Percentiles rank a stretch among this genome's conserved stretches.
Conservation (phyloP, 805 yeast species). For the Candida insectorum region DNA sequence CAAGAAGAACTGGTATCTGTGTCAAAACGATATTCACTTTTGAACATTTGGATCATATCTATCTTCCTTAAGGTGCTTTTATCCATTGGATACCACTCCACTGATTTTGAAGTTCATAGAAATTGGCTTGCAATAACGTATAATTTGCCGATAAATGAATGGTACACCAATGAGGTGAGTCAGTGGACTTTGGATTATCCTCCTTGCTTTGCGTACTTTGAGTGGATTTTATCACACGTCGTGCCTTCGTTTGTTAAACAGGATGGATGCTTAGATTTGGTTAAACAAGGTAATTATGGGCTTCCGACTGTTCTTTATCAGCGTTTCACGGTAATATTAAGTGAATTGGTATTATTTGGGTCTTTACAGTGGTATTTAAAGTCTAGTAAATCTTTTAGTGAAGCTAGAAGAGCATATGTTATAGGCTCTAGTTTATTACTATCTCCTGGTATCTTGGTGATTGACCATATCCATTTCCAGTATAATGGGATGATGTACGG, state of each 20-base stretch:
- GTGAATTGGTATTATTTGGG: conserved; percentile 68
- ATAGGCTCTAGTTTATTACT: conserved; percentile 78
- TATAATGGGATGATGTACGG: conserved; percentile 95
- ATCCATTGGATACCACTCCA: conserved; percentile 74
- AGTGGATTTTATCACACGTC: conserved; percentile 69
- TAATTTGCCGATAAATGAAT: conserved; percentile 64
- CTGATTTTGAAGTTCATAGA: conserved; percentile 96
- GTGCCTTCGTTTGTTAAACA: conserved; percentile 59
- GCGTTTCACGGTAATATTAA: conserved; percentile 70
- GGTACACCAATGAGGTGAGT: conserved; percentile 78
- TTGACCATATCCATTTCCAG: conserved; percentile 96
- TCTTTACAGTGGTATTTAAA: conserved; percentile 72
- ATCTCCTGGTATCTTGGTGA: conserved; percentile 85
- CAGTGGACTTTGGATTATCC: conserved; percentile 98
- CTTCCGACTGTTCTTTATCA: conserved; percentile 82
- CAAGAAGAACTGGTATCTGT: background rate
- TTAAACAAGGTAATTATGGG: conserved; percentile 63
- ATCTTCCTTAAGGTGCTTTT: conserved; percentile 33
- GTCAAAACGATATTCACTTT: conserved; percentile 19
- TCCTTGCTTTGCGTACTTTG: conserved; percentile 96
- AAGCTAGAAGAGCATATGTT: conserved; percentile 56
- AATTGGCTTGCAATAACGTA: conserved; percentile 94
- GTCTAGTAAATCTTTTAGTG: conserved; percentile 32
- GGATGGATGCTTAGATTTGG: conserved; percentile 79
- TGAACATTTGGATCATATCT: conserved; percentile 35